Conservation (phyloP, 345 rosid genomes). For the Melaleuca quinquenervia region DNA sequence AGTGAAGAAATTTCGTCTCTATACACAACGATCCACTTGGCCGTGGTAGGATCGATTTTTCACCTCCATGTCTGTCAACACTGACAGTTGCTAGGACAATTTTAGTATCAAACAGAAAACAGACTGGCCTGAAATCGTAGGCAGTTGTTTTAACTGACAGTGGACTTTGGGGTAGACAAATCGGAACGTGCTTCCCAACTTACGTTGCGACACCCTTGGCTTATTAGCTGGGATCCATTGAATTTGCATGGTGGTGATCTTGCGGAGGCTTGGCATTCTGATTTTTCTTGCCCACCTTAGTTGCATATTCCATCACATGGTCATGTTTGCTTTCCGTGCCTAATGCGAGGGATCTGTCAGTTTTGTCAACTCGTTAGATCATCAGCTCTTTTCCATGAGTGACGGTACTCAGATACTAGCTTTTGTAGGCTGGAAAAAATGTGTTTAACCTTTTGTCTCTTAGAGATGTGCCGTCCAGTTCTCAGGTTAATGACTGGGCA, state of each 20-base stretch:
- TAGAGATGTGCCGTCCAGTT: neutral
- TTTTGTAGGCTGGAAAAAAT: neutral
- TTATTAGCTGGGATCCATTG: neutral
- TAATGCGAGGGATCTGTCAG: neutral
- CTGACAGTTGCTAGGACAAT: neutral
- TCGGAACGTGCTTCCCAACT: neutral
- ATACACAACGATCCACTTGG: neutral
- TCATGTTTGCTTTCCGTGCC: neutral
- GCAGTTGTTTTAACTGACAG: neutral
- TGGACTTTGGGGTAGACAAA: neutral
- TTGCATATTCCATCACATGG: neutral
- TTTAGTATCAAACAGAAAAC: neutral
- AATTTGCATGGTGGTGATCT: neutral
- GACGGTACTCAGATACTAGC: neutral
- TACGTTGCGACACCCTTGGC: neutral
- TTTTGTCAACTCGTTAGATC: neutral
- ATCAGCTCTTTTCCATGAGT: neutral
- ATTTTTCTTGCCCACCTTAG: neutral
- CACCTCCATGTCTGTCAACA: neutral
- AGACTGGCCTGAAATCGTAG: neutral
- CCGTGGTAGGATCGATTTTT: neutral
- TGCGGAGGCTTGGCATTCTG: neutral
- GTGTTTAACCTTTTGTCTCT: neutral
- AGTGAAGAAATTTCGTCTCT: neutral
- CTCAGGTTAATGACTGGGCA: neutral